Evolutionary conservation across 1,284 basidiomycete species (phyloP), one percentile per base, ranked within the genome.

Genomic region (Mycena citricolor): DNA sequence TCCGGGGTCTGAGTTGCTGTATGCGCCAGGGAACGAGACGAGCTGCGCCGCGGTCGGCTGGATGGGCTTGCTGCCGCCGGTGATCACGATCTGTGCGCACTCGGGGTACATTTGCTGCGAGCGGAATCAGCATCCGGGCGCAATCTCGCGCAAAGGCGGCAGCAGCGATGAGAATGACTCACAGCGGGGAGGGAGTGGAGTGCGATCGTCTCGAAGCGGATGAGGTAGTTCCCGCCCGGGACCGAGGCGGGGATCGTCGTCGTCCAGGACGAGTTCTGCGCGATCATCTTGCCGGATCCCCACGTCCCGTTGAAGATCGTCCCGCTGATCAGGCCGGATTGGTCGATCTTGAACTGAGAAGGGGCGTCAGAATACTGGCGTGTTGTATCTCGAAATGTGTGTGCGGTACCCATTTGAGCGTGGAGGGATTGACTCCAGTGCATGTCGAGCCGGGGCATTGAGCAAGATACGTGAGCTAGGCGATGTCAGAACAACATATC

Each of bases 151-250:
- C 21, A 44, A 25, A 21, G 31, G 28, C 20, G 25, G n/a, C n/a
- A 37, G 16, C 14, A 10, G 10, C 8, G 29, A 29, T 22, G 14
- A 51, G 40, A 12, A 38, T 28, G 5, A 62, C 69, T 42, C 52
- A 74, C 73, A 51, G 75, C 75, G 30, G 76, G 76, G 45, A 77
- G 56, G 11, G 75, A 77, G 60, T 77, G 76, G 19, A 77, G 63
- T 21, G 76, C 76, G 45, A 77, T 77, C 5, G 75, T 77, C 58
- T 79, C 76, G 51, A 75, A 75, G 25, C 76, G 72, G 54, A 79
- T 74, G 35, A 79, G 60, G 59, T 78, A 78, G 55, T 68, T 65
- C 19, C 76, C 76, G 31, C 61, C 69, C 12, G 75, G 74, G 20
- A 79, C 72, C 11, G 69, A 66, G 17, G 57, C 52, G 2, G 77